Conservation (phyloP, 2,329 filamentous ascomycete genomes). For the Huntiella moniliformis region DNA sequence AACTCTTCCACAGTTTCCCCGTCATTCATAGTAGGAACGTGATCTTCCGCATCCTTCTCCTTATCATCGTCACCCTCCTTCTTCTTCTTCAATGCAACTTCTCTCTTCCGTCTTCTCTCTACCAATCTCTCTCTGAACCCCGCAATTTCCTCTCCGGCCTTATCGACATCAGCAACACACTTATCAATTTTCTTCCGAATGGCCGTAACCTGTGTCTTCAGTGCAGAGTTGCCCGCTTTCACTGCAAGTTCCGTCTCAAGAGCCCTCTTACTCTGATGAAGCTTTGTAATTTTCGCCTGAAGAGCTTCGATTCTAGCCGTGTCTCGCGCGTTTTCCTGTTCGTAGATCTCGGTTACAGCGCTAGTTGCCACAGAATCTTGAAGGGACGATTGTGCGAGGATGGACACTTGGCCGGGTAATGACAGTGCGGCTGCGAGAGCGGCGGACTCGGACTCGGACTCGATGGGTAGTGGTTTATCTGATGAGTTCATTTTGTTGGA, state of each 20-base stretch:
- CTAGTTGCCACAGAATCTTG: slow-evolving; percentile 64
- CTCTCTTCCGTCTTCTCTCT: slow-evolving; percentile 32
- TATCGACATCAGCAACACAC: slow-evolving; percentile 46
- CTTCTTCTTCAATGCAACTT: slow-evolving; percentile 37
- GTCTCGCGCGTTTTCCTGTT: slow-evolving; percentile 44
- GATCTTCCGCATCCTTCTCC: not conserved
- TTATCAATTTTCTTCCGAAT: slow-evolving; percentile 32
- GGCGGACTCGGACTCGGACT: slow-evolving; percentile 1
- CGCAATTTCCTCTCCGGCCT: slow-evolving; percentile 51
- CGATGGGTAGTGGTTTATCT: too few relatives aligned
- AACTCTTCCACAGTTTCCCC: slow-evolving; percentile 77
- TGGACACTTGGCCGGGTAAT: slow-evolving; percentile 20
- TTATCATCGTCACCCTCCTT: slow-evolving; percentile 20
- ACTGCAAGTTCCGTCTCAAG: slow-evolving; percentile 25
- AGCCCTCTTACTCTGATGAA: slow-evolving; percentile 35
- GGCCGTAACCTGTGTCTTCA: slow-evolving; percentile 29
- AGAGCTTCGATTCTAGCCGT: slow-evolving; percentile 42
- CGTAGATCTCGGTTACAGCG: slow-evolving; percentile 38
- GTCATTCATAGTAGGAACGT: slow-evolving; percentile 9
- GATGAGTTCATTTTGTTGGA: too few relatives aligned
- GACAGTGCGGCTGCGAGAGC: slow-evolving; percentile 18
- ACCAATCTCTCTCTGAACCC: slow-evolving; percentile 71
- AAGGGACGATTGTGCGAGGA: slow-evolving; percentile 74
- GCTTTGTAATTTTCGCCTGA: slow-evolving; percentile 35
- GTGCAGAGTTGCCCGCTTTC: slow-evolving; percentile 18